Percentiles rank a stretch among this genome's conserved stretches.
Evolutionary conservation across 2,329 filamentous ascomycete species (phyloP).

Genomic region (Aspergillus sojae): DNA sequence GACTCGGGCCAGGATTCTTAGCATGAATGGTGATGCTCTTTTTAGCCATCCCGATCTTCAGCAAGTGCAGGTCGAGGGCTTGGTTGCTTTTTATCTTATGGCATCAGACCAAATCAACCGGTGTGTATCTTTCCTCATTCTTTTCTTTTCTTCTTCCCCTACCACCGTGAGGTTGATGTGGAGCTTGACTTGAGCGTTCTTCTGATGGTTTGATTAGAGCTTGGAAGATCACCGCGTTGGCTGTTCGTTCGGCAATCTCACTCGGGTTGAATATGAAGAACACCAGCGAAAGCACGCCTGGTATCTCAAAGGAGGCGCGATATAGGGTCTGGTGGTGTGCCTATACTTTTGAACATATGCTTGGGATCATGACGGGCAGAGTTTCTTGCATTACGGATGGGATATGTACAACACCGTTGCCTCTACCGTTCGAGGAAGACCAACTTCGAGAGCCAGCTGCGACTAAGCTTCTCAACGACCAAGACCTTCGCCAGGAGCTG

Average conservation of each 20-base stretch:
- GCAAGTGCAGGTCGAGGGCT: slow-evolving; percentile 48
- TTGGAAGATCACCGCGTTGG: slow-evolving; percentile 46
- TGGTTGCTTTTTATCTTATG: slow-evolving; percentile 49
- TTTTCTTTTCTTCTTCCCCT: not conserved
- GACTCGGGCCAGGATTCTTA: slow-evolving; percentile 46
- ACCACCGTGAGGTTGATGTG: not conserved
- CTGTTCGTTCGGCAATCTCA: slow-evolving; percentile 46
- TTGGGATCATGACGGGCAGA: slow-evolving; percentile 51
- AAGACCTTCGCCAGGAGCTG: slow-evolving; percentile 32
- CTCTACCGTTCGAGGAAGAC: slow-evolving; percentile 45
- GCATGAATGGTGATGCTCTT: slow-evolving; percentile 45
- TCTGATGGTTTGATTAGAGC: slow-evolving; percentile 30
- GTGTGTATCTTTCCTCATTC: slow-evolving; percentile 27
- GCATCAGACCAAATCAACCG: slow-evolving; percentile 48
- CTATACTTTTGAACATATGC: slow-evolving; percentile 47
- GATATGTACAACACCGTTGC: slow-evolving; percentile 47
- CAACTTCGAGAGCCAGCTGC: slow-evolving; percentile 37
- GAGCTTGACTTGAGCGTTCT: not conserved
- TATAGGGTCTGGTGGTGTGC: slow-evolving; percentile 52
- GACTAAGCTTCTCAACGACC: slow-evolving; percentile 36
- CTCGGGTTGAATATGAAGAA: slow-evolving; percentile 50
- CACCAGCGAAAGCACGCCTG: slow-evolving; percentile 38
- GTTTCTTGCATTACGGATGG: slow-evolving; percentile 46
- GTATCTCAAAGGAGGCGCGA: slow-evolving; percentile 48
- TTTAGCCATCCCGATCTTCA: slow-evolving; percentile 50